Evolutionary conservation across 2,329 filamentous ascomycete species (phyloP).

Genomic region (Aspergillus sergii): DNA sequence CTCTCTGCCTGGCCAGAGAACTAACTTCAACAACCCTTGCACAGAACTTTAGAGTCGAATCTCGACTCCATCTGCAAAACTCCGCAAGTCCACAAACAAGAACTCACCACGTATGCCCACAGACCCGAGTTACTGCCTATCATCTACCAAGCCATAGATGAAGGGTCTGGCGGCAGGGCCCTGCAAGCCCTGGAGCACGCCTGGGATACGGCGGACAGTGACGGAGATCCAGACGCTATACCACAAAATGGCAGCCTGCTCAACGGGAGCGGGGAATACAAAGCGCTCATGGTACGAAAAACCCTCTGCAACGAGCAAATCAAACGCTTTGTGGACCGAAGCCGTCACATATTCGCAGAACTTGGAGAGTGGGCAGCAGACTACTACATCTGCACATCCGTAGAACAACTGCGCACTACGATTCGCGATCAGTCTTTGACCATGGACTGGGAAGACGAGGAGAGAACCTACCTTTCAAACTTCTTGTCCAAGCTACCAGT

Average conservation of each 20-base stretch:
- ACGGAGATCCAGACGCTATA: conserved; percentile 63
- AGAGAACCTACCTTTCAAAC: conserved; percentile 54
- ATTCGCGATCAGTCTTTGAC: conserved; percentile 32
- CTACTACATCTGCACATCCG: conserved; percentile 60
- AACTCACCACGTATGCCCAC: conserved; percentile 70
- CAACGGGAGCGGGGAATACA: conserved; percentile 30
- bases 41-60: conserved; percentile 64
- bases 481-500: conserved; percentile 33
- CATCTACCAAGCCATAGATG: conserved; percentile 14
- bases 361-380: conserved; percentile 72
- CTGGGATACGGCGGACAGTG: conserved; percentile 55
- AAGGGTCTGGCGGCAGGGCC: conserved; percentile 17
- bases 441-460: conserved; percentile 55
- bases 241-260: conserved; percentile 48
- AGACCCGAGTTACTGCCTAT: conserved; percentile 54
- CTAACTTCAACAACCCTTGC: background rate
- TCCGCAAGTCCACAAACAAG: conserved; percentile 68
- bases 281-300: conserved; percentile 32
- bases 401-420: conserved; percentile 38
- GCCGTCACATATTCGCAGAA: conserved; percentile 55
- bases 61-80: conserved; percentile 70
- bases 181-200: conserved; percentile 51
- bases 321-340: conserved; percentile 55
- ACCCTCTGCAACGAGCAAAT: conserved; percentile 57
- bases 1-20: conserved; percentile 8